Percentiles rank a stretch among this genome's conserved stretches.
phyloP scores from a whole-genome alignment of 306 rosid species.

The Canavalia gladiata region DNA sequence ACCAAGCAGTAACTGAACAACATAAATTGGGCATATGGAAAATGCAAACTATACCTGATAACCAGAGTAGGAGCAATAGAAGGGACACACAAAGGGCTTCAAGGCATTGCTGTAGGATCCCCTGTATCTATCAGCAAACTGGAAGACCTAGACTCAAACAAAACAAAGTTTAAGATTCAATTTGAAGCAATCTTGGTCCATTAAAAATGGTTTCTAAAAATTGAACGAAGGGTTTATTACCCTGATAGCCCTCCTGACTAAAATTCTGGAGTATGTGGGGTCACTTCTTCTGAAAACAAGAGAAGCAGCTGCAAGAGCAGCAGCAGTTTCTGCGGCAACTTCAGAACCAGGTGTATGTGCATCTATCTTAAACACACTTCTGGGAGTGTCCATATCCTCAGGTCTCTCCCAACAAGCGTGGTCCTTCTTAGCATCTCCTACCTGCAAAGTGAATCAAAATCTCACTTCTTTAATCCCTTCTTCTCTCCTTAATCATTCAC shows the following conservation, averaged over 20 bases:
- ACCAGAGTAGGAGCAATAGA: slow-evolving; percentile 89
- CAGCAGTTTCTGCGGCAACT: slow-evolving; percentile 97
- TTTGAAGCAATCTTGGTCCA: not conserved
- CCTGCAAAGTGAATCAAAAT: slow-evolving; percentile 57
- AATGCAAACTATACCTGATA: slow-evolving; percentile 65
- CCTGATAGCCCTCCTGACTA: slow-evolving; percentile 74
- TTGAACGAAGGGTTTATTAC: slow-evolving; percentile 54
- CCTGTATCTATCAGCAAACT: slow-evolving; percentile 90
- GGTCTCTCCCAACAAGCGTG: slow-evolving; percentile 99
- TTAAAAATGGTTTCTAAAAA: not conserved
- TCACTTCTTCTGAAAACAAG: slow-evolving; percentile 84
- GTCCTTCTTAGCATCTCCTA: slow-evolving; percentile 87
- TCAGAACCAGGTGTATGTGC: slow-evolving; percentile 85
- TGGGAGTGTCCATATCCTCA: slow-evolving; percentile 96
- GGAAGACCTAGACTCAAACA: slow-evolving; percentile 70
- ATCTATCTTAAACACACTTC: slow-evolving; percentile 82
- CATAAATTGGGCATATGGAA: not conserved
- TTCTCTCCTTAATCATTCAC: not conserved
- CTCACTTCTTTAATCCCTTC: not conserved
- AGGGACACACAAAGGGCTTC: slow-evolving; percentile 85
- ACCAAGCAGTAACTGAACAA: not conserved
- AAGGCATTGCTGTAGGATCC: slow-evolving; percentile 83
- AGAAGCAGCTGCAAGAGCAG: slow-evolving; percentile 98
- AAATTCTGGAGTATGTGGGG: slow-evolving; percentile 76
- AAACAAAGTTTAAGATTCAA: not conserved